Conservation (phyloP, 495 filamentous ascomycete genomes). For the Hyaloscypha finlandica region DNA sequence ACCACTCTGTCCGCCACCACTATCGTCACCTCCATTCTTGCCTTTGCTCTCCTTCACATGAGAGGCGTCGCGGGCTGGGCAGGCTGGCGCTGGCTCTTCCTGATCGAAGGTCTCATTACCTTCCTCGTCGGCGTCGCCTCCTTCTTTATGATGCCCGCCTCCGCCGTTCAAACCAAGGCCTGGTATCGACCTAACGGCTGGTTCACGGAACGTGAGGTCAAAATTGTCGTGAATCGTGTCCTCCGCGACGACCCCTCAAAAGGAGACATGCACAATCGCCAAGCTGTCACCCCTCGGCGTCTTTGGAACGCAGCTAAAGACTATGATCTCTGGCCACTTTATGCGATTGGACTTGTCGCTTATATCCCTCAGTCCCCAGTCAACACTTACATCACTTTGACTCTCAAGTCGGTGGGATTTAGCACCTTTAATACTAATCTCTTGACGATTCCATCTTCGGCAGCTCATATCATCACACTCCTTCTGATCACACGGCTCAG, state of each 20-base stretch:
- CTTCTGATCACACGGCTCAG: slow-evolving; percentile 58
- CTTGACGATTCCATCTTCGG: slow-evolving; percentile 63
- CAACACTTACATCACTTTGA: slow-evolving; percentile 61
- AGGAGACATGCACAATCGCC: slow-evolving; percentile 56
- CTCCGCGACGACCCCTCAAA: slow-evolving; percentile 74
- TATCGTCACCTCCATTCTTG: slow-evolving; percentile 69
- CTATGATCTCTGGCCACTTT: slow-evolving; percentile 75
- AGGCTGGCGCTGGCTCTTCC: slow-evolving; percentile 77
- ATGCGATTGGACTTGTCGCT: slow-evolving; percentile 59
- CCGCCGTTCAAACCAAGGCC: slow-evolving; percentile 68
- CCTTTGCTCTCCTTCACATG: slow-evolving; percentile 72
- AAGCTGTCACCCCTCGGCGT: slow-evolving; percentile 58
- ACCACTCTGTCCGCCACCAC: slow-evolving; percentile 63
- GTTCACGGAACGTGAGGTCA: slow-evolving; percentile 67
- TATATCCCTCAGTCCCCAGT: slow-evolving; percentile 55
- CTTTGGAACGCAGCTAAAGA: slow-evolving; percentile 64
- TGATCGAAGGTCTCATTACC: slow-evolving; percentile 58
- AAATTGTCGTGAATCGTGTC: slow-evolving; percentile 73
- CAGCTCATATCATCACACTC: slow-evolving; percentile 49
- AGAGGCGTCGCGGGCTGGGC: slow-evolving; percentile 67
- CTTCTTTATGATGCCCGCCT: slow-evolving; percentile 71
- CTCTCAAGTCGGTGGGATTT: slow-evolving; percentile 61
- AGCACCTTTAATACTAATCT: slow-evolving; percentile 69
- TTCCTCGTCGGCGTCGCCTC: slow-evolving; percentile 64
- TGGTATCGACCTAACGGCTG: slow-evolving; percentile 73